Base-by-base conservation (phyloP, 352 stramenopile species). In the Pythium myriotylum region DNA sequence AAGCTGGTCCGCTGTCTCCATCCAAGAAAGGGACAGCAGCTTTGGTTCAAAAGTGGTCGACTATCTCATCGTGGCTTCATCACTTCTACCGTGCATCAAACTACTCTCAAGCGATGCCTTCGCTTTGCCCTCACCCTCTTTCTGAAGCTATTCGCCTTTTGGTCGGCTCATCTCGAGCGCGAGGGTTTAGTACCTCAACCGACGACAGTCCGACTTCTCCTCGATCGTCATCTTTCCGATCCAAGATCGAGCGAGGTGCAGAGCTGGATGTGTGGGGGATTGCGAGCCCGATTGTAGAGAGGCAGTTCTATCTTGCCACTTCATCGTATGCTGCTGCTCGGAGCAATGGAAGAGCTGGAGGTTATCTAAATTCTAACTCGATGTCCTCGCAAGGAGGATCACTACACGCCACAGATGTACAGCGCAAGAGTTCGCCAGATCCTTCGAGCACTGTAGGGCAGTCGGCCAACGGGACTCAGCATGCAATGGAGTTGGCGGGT, bases 81-180 rank as follows among this genome's bases (percentile, higher is more conserved):
- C 82, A 91, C 59, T 90, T 92, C 46, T 92, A 90, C 53, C 78
- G 86, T 17, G 72, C 77, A 16, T 71, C 84, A 1, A 90, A 88
- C 29, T 59, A 32, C 9, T 52, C 68, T 2, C 67, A 76, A 19
- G 24, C 54, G 1, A 23, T 80, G 0, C 39, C 48, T 10, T 35
- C 51, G 2, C 41, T 68, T 3, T 75, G 53, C 10, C 41, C 68
- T 23, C 68, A 75, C 41, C 68, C 68, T 20, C 52, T 75, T 9
- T 33, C 33, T 2, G 54, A 70, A 62, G 62, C 49, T 2, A 59
- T 71, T 29, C 55, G 42, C 32, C n/a, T 48, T 2, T 57, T 70
- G 50, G n/a, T 65, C n/a, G 57, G 53, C 8, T 23, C 7, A 4
- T 42, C 46, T 20, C 46, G 37, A 19, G 16, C n/a, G 1, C 39